Base-by-base conservation (phyloP, 78 protist genomes). In the Guillardia theta region DNA sequence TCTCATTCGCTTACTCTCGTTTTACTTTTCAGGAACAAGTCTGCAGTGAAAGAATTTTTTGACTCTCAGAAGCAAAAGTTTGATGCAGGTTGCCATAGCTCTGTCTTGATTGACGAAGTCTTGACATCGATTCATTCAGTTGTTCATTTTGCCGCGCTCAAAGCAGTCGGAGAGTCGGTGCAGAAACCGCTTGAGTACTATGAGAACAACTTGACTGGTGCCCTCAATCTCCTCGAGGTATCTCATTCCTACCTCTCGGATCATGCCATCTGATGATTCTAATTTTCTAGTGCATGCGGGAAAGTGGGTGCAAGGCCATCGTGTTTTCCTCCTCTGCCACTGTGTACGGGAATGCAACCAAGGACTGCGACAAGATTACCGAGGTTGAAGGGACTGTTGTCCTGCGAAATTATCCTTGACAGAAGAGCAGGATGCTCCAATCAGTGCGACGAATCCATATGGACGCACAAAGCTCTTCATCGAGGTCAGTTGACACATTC, bases 291-390 rank as follows among this genome's bases (percentile, higher is more conserved):
- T 6, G 37, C 90, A 64, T 96, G 96, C 4, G 1, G 33, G 30
- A 64, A 70, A 6, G 33, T 36, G 43, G 64, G 43, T 54, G 88
- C 94, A 39, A 36, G 37, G 78, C 95, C 36, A 27, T 99, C 50
- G 98, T 99, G 54, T 99, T 99, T 94, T 97, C 99, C 27, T 98
- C 99, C 30, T 88, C 98, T 0, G 99, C 99, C 21, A 97, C 99
- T 6, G 99, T 99, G 36, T 99, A 97, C 93, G 99, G 99, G 45
- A 93, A 96, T 19, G 99, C 99, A 19, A 41, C 98, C 58, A 64
- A 48, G 19, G 98, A 97, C n/a, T n/a, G n/a, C n/a, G n/a, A n/a
- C n/a, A n/a, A n/a, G n/a, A n/a, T n/a, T n/a, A n/a, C n/a, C n/a
- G n/a, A n/a, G n/a, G n/a, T n/a, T n/a, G n/a, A n/a, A n/a, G n/a